Evolutionary conservation across 805 yeast genomes (phyloP).

Genomic region (Candida taoyuanica): DNA sequence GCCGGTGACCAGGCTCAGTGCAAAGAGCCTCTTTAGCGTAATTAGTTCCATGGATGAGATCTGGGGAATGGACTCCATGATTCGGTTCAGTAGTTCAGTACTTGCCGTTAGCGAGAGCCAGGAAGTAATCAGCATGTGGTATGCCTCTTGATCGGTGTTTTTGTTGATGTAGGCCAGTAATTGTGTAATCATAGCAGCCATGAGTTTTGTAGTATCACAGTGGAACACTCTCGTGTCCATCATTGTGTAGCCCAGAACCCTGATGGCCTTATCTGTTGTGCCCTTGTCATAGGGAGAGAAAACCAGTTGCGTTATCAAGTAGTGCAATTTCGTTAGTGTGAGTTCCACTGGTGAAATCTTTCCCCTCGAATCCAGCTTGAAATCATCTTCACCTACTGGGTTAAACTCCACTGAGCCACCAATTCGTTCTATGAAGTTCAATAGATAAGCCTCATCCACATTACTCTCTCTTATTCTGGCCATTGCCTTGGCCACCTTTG

Average conservation of each 20-base stretch:
- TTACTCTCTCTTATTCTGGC: not conserved
- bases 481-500: not conserved
- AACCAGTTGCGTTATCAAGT: slow-evolving; percentile 2
- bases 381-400: not conserved
- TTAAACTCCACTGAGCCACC: slow-evolving; percentile 1
- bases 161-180: slow-evolving; percentile 1
- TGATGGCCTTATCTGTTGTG: not conserved
- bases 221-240: slow-evolving; percentile 12
- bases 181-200: not conserved
- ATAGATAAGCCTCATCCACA: not conserved
- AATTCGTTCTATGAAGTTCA: not conserved
- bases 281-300: not conserved
- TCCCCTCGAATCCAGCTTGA: slow-evolving; percentile 3
- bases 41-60: not conserved
- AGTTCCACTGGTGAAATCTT: slow-evolving; percentile 1
- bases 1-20: slow-evolving; percentile 3
- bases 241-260: slow-evolving; percentile 7
- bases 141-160: not conserved
- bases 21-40: slow-evolving; percentile 2
- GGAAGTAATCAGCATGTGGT: not conserved
- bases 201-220: not conserved
- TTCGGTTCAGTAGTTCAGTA: slow-evolving; percentile 3
- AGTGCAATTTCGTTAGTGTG: slow-evolving; percentile 5
- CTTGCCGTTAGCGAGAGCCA: slow-evolving; percentile 6
- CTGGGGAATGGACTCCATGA: slow-evolving; percentile 6